Conservation (phyloP, 2,329 filamentous ascomycete species). For the Periconia digitata region DNA sequence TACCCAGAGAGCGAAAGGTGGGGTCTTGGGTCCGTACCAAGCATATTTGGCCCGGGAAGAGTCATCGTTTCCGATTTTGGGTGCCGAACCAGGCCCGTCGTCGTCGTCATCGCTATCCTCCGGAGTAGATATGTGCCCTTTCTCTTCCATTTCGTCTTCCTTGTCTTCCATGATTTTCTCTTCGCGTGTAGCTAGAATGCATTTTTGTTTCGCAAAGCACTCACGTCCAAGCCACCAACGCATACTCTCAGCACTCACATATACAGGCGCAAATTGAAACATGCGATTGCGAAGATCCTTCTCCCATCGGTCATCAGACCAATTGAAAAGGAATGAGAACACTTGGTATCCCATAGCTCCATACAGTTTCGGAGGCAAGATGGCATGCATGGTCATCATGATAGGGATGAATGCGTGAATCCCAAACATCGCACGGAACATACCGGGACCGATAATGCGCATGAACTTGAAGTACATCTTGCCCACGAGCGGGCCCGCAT, state of each 20-base stretch:
- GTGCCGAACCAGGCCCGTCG: neutral
- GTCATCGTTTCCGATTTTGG: neutral
- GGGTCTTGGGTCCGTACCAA: slow-evolving; percentile 80
- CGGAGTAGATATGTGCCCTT: slow-evolving; percentile 12
- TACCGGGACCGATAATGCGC: slow-evolving; percentile 71
- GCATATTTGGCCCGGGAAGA: slow-evolving; percentile 50
- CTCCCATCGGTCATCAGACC: slow-evolving; percentile 86
- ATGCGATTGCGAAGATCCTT: slow-evolving; percentile 74
- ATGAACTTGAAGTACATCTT: slow-evolving; percentile 94
- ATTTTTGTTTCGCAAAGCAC: slow-evolving; percentile 82
- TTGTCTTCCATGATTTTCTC: slow-evolving; percentile 64
- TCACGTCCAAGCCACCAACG: slow-evolving; percentile 92
- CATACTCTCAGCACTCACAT: slow-evolving; percentile 88
- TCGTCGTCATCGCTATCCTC: slow-evolving; percentile 18
- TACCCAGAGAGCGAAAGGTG: slow-evolving; percentile 87
- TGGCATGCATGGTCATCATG: slow-evolving; percentile 81
- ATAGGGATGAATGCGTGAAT: slow-evolving; percentile 91
- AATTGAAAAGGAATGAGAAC: slow-evolving; percentile 86
- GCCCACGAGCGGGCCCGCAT: slow-evolving; percentile 81
- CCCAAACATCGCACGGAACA: slow-evolving; percentile 83
- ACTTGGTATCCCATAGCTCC: slow-evolving; percentile 84
- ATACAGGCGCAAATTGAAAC: slow-evolving; percentile 91
- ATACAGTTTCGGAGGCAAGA: slow-evolving; percentile 69
- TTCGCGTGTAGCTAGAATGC: slow-evolving; percentile 79
- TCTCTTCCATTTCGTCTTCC: slow-evolving; percentile 44